Evolutionary conservation across 257 asterid species (phyloP).

Genomic region (Solanum chmielewskii): DNA sequence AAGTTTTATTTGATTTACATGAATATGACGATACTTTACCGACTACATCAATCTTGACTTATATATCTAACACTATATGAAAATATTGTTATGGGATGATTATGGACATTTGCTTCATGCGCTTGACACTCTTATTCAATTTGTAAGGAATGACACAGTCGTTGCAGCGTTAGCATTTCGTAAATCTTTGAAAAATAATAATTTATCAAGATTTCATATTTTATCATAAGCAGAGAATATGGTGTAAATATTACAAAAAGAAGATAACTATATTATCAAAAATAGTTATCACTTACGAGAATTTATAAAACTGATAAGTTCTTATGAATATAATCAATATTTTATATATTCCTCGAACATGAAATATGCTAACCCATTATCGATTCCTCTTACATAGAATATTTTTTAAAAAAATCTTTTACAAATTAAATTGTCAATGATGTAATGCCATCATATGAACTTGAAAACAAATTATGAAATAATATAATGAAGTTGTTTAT

Average conservation of each 20-base stretch:
- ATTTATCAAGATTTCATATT: too few species aligned
- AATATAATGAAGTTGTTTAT: neutral
- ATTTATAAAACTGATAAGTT: too few species aligned
- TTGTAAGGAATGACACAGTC: neutral
- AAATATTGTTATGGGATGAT: too few species aligned
- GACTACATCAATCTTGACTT: neutral
- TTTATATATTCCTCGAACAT: neutral
- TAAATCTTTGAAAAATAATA: neutral
- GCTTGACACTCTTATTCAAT: neutral
- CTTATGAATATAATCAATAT: neutral
- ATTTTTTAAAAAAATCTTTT: neutral
- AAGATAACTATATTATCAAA: accelerated
- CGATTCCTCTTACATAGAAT: neutral
- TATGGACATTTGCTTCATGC: neutral
- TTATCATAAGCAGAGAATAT: neutral
- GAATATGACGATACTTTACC: too few species aligned
- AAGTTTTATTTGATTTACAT: too few species aligned
- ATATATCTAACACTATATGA: too few species aligned
- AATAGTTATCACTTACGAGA: neutral
- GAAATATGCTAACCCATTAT: too few species aligned
- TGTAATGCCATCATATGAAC: neutral
- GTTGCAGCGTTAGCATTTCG: neutral
- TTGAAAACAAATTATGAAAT: neutral
- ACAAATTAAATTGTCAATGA: neutral
- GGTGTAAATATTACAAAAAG: neutral